A percentile compares a stretch with the other conserved stretches of the same genome.
Evolutionary conservation across 2,329 filamentous ascomycete species (phyloP).

Genomic region (Neoscytalidium dimidiatum): DNA sequence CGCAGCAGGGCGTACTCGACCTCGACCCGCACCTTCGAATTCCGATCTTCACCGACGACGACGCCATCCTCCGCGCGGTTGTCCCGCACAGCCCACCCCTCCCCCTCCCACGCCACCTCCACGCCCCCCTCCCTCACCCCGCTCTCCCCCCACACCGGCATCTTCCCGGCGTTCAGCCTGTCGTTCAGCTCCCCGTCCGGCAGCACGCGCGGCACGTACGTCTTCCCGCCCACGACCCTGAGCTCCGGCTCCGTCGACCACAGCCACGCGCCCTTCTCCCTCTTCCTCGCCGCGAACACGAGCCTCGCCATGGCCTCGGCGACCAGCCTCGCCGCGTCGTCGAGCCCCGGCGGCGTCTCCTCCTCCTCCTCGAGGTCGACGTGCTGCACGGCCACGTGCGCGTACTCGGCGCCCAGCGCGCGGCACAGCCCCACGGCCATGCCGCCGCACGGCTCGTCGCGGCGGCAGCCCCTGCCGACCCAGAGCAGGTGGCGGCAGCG

Average conservation of each 20-base stretch:
- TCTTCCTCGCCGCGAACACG: not conserved
- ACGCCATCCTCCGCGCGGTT: too few relatives aligned
- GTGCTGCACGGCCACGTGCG: conserved; percentile 24
- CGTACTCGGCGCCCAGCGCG: conserved; percentile 20
- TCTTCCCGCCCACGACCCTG: not conserved
- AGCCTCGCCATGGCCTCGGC: too few relatives aligned
- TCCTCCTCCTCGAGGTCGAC: conserved; percentile 27
- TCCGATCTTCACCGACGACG: too few relatives aligned
- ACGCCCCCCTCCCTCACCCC: too few relatives aligned
- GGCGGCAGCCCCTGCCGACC: not conserved
- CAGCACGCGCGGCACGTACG: not conserved
- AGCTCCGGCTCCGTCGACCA: not conserved
- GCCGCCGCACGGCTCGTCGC: not conserved
- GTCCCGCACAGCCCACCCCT: too few relatives aligned
- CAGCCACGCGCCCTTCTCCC: not conserved
- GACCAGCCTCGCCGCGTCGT: not conserved
- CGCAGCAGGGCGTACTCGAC: not conserved
- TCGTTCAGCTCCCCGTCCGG: not conserved
- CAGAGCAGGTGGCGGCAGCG: not conserved
- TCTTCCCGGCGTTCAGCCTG: not conserved
- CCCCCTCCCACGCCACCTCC: too few relatives aligned
- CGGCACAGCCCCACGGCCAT: conserved; percentile 24
- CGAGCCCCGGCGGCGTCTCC: too few relatives aligned
- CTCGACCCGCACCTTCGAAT: not conserved
- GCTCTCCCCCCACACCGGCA: too few relatives aligned